Percentiles rank a stretch among this genome's conserved stretches.
phyloP scores from a whole-genome alignment of 306 rosid genomes.

The Vigna trinervia region DNA sequence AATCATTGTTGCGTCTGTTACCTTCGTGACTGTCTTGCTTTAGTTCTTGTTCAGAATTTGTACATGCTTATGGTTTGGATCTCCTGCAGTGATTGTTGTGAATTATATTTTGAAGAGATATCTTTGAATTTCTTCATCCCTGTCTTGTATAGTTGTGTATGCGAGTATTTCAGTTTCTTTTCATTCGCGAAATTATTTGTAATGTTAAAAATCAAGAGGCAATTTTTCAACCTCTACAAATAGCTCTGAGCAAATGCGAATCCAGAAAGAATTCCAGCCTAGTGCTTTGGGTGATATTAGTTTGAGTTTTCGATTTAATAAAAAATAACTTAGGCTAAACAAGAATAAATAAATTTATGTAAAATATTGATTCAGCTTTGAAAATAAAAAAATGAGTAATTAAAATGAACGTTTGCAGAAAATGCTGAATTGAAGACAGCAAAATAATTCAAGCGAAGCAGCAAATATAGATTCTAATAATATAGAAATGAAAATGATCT shows the following conservation, averaged over 20 bases:
- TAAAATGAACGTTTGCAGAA: no score
- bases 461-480: no score
- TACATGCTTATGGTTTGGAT: constrained; percentile 1
- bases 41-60: background rate
- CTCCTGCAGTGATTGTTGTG: constrained; percentile 8
- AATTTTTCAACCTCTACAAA: background rate
- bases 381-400: no score
- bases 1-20: constrained; percentile 29
- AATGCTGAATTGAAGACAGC: no score
- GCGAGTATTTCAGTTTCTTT: constrained; percentile 14
- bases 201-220: constrained; percentile 6
- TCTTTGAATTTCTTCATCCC: constrained; percentile 34
- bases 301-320: no score
- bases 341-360: no score
- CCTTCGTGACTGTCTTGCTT: background rate
- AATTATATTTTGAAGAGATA: constrained; percentile 25
- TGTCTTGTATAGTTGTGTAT: constrained; percentile 13
- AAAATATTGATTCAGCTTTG: no score
- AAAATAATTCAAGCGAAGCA: no score
- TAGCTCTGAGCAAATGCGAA: background rate
- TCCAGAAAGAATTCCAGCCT: background rate
- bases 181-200: background rate
- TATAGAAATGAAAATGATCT: no score
- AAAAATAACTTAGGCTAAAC: no score
- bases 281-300: background rate